Conservation (phyloP, 2,329 filamentous ascomycete genomes). For the Coleophoma crateriformis region DNA sequence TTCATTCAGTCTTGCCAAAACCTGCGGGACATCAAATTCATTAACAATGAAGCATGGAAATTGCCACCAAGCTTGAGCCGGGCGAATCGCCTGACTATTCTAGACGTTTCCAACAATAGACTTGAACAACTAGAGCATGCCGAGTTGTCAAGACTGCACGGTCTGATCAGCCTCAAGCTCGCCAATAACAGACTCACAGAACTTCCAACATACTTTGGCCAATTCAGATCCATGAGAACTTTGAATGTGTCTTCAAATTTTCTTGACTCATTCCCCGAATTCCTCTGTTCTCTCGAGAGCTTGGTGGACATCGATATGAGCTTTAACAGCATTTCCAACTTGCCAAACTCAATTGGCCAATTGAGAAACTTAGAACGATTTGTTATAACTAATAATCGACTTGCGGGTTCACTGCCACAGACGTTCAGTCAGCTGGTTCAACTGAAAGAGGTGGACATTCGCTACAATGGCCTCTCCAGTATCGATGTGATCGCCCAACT, state of each 20-base stretch:
- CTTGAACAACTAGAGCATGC: conserved; percentile 83
- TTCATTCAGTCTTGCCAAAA: conserved; percentile 93
- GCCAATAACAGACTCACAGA: conserved; percentile 85
- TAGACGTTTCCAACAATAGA: conserved; percentile 93
- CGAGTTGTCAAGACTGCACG: conserved; percentile 68
- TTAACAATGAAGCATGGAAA: conserved; percentile 85
- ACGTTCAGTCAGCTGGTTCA: conserved; percentile 69
- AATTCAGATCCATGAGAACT: conserved; percentile 72
- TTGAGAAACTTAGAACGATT: conserved; percentile 79
- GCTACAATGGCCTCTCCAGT: conserved; percentile 84
- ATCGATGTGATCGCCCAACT: conserved; percentile 84
- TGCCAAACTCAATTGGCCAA: conserved; percentile 75
- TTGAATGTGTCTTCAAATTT: conserved; percentile 94
- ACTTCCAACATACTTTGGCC: conserved; percentile 76
- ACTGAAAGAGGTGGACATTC: conserved; percentile 86
- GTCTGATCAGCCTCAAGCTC: conserved; percentile 82
- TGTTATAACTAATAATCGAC: conserved; percentile 91
- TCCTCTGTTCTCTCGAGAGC: conserved; percentile 75
- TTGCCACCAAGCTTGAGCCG: conserved; percentile 79
- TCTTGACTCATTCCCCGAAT: conserved; percentile 76
- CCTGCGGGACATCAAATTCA: conserved; percentile 90
- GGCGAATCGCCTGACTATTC: conserved; percentile 74
- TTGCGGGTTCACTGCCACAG: conserved; percentile 68
- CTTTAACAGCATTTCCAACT: conserved; percentile 80
- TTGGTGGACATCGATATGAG: conserved; percentile 92